Evolutionary conservation across 768 basidiomycete species (phyloP).

Genomic region (Mycena crocata): DNA sequence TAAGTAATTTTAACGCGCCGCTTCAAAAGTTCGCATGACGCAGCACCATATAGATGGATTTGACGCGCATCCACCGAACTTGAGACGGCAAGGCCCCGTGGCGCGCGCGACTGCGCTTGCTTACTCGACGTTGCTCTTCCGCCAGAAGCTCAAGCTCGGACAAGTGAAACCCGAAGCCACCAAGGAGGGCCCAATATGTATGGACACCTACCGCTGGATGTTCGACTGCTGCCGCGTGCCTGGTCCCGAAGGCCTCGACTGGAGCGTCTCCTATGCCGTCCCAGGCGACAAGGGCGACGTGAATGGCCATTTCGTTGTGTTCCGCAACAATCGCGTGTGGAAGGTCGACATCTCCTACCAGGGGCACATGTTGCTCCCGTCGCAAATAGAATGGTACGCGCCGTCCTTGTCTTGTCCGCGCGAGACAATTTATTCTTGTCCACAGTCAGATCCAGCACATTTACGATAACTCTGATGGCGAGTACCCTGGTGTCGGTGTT

Average conservation of each 20-base stretch:
- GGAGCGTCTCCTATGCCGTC: slow-evolving; percentile 76
- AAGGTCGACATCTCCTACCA: slow-evolving; percentile 72
- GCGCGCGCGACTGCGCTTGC: slow-evolving; percentile 80
- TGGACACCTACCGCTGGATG: slow-evolving; percentile 95
- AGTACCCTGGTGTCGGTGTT: slow-evolving; percentile 81
- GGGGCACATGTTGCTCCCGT: slow-evolving; percentile 70
- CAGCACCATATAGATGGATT: slow-evolving; percentile 75
- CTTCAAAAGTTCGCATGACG: background rate
- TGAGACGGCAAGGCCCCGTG: slow-evolving; percentile 65
- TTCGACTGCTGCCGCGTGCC: slow-evolving; percentile 91
- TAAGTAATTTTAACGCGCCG: slow-evolving; percentile 42
- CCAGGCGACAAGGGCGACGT: slow-evolving; percentile 64
- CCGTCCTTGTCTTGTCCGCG: background rate
- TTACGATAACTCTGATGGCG: slow-evolving; percentile 69
- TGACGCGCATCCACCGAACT: slow-evolving; percentile 69
- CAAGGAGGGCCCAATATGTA: slow-evolving; percentile 80
- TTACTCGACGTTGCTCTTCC: slow-evolving; percentile 79
- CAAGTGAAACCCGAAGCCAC: slow-evolving; percentile 71
- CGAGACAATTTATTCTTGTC: background rate
- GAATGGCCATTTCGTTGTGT: slow-evolving; percentile 82
- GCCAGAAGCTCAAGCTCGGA: slow-evolving; percentile 75
- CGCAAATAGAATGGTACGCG: slow-evolving; percentile 72
- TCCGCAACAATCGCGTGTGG: slow-evolving; percentile 90
- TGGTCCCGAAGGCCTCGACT: slow-evolving; percentile 78
- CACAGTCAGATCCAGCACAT: slow-evolving; percentile 78